These are phyloP conservation scores for Solanum bulbocastanum DNA, from an alignment of 257 asterid genomes.

Conservation along the genomic window DNA sequence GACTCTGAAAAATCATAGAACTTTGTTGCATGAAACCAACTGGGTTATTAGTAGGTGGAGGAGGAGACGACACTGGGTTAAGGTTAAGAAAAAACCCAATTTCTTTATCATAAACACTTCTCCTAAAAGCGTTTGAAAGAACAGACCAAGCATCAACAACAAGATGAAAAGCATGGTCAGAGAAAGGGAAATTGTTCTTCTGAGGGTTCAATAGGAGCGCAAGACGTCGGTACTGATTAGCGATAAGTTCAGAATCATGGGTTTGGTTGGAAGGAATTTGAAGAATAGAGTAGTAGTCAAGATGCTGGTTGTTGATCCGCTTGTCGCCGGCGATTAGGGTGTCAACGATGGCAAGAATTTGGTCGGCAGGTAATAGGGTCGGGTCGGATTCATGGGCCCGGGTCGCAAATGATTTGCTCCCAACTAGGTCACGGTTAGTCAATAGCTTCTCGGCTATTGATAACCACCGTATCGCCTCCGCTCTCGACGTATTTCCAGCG, in stretches of 20 bases:
- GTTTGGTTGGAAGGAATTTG: constrained; percentile 56
- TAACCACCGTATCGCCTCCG: constrained; percentile 83
- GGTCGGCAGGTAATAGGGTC: constrained; percentile 60
- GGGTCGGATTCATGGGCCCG: constrained; percentile 96
- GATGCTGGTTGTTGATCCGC: constrained; percentile 57
- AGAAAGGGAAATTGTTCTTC: constrained; percentile 54
- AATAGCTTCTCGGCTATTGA: constrained; percentile 84
- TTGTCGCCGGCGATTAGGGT: constrained; percentile 74
- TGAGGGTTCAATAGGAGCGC: constrained; percentile 59
- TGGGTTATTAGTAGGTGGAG: neutral
- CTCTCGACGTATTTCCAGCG: constrained; percentile 41
- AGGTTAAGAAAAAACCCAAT: constrained; percentile 23
- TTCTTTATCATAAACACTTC: constrained; percentile 58
- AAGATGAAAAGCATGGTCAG: constrained; percentile 74
- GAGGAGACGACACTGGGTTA: neutral
- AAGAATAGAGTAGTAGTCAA: constrained; percentile 71
- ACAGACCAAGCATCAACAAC: constrained; percentile 75
- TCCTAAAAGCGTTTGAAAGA: constrained; percentile 63
- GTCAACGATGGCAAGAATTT: constrained; percentile 75
- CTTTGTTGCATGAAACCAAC: neutral
- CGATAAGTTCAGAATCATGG: constrained; percentile 48
- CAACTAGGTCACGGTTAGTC: constrained; percentile 66
- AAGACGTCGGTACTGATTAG: constrained; percentile 56
- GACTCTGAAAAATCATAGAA: constrained; percentile 5
- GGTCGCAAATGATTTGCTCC: constrained; percentile 78